Evolutionary conservation across 495 filamentous ascomycete species (phyloP), one percentile per base, ranked within the genome.

Genomic region (Bathelium albidoporum): DNA sequence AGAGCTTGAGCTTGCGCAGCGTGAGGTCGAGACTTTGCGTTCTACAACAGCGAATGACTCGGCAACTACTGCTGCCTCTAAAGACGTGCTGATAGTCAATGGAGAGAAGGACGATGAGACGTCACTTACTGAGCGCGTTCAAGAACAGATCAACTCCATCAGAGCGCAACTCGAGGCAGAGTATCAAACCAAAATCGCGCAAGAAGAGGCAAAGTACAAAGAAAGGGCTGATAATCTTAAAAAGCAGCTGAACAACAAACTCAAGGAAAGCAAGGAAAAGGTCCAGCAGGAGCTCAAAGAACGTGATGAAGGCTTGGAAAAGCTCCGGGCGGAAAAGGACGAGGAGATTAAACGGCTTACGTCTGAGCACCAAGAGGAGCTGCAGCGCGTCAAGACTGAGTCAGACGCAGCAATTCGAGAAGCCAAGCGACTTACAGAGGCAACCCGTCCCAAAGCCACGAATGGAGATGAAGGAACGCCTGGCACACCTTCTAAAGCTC

Each of bases 201-300:
- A 83, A 63, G 77, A 77, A 18, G 83, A 87, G 61, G 80, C 85
- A 0, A 86, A 83, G 62, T 72, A 88, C 59, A 85, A 88, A 66
- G 77, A 80, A 62, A 82, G 89, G 32, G 81, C 86, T 1, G 86
- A 91, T 9, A 84, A 82, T 70, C 83, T 94, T 81, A 92, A 89
- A 72, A 80, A 80, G 22, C 74, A 80, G 12, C 82, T 89, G 64
- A 88, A 85, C 62, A 85, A 81, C 68, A 89, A 87, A 69, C 76
- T 95, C 5, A 77, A 73, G 3, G 88, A 93, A 63, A 77, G 82
- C 26, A 80, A 73, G 53, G 74, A 77, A 39, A 69, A 74, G 43
- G 68, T 77, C 10, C 82, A 82, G 63, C 76, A 83, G 65, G 68
- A 76, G 68, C 26, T 69, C 32, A 63, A 74, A n/a, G 75, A 81